Conservation (phyloP, 345 rosid species). For the Gynandropsis gynandra region DNA sequence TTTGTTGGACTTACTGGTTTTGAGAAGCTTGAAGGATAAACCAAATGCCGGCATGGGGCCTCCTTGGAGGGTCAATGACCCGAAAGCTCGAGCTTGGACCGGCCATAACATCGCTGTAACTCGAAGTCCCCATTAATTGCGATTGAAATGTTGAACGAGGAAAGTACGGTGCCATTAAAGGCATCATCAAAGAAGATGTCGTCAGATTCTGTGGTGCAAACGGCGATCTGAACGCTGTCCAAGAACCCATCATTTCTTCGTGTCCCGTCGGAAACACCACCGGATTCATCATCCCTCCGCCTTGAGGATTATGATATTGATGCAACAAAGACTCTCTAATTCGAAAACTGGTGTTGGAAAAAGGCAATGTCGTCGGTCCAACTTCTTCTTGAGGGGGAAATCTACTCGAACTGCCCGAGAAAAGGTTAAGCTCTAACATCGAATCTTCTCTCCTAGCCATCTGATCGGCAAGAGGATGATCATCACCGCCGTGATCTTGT, state of each 20-base stretch:
- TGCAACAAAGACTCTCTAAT: constrained; percentile 25
- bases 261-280: constrained; percentile 30
- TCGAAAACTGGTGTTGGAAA: too few relatives aligned
- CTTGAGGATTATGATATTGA: constrained; percentile 37
- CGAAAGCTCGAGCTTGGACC: constrained; percentile 65
- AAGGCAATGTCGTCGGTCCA: constrained; percentile 10
- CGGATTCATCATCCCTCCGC: constrained; percentile 35
- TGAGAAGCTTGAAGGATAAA: constrained; percentile 84
- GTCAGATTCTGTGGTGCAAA: constrained; percentile 33
- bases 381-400: constrained; percentile 23
- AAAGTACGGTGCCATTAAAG: constrained; percentile 52
- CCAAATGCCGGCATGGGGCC: constrained; percentile 93
- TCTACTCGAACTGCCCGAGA: constrained; percentile 27
- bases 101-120: constrained; percentile 36
- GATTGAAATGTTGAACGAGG: constrained; percentile 45
- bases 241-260: constrained; percentile 43
- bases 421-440: constrained; percentile 34
- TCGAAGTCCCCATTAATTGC: constrained; percentile 26
- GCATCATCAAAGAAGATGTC: constrained; percentile 37
- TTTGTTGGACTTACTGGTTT: constrained; percentile 66
- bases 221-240: constrained; percentile 48
- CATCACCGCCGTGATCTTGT: constrained; percentile 15
- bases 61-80: constrained; percentile 67
- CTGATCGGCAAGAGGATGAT: constrained; percentile 27
- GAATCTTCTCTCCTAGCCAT: constrained; percentile 23